Percentiles rank a stretch among this genome's conserved stretches.
phyloP scores from a whole-genome alignment of 1,284 basidiomycete species.

The Xanthoconium separans region DNA sequence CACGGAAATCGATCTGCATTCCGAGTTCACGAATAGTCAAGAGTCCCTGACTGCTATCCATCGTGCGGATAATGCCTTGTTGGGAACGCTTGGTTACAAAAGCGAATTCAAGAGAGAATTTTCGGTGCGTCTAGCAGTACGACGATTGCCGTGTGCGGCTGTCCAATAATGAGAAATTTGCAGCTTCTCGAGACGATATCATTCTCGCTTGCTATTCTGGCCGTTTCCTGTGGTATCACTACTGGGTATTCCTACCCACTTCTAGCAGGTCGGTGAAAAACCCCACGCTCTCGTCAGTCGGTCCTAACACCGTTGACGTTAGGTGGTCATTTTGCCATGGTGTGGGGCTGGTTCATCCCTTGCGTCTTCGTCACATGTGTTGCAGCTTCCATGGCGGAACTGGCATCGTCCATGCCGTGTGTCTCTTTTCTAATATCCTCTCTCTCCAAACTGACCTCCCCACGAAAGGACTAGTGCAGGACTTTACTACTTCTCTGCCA shows the following conservation, averaged over 20 bases:
- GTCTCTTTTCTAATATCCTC: constrained; percentile 24
- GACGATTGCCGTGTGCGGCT: background rate
- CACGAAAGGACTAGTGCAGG: constrained; percentile 57
- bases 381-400: constrained; percentile 63
- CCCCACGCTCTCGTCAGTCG: background rate
- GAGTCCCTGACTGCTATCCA: constrained; percentile 10
- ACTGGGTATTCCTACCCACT: constrained; percentile 62
- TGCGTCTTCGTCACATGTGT: constrained; percentile 60
- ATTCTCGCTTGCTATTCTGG: constrained; percentile 71
- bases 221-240: constrained; percentile 61
- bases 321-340: constrained; percentile 71
- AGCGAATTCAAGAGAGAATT: constrained; percentile 73
- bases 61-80: constrained; percentile 47
- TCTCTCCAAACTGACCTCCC: background rate
- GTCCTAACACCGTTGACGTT: background rate
- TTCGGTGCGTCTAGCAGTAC: constrained; percentile 40
- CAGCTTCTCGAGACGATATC: constrained; percentile 61
- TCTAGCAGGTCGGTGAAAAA: constrained; percentile 41
- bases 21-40: background rate
- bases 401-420: constrained; percentile 72
- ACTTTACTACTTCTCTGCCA: constrained; percentile 69
- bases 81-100: constrained; percentile 67
- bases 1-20: background rate
- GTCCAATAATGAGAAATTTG: background rate
- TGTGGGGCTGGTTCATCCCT: constrained; percentile 74